A percentile compares a stretch with the other conserved stretches of the same genome.
Evolutionary conservation across 441 rosid genomes (phyloP).

Genomic region (Capsella rubella): DNA sequence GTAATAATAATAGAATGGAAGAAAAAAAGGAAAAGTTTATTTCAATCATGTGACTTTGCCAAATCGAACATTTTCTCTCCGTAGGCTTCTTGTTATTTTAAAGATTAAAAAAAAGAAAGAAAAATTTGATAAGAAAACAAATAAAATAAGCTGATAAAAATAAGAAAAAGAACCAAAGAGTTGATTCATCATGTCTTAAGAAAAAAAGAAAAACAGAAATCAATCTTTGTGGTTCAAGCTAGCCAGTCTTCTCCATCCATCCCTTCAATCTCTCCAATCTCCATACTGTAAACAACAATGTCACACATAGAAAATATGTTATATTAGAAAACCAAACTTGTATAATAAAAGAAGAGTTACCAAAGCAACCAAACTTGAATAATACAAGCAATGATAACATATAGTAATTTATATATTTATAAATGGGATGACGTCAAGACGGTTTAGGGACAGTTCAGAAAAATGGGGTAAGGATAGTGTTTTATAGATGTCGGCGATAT

Average conservation of each 20-base stretch:
- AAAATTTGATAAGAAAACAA: slow-evolving; percentile 26
- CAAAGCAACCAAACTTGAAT: slow-evolving; percentile 10
- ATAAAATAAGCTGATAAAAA: slow-evolving; percentile 25
- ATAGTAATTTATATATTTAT: neutral
- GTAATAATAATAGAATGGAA: neutral
- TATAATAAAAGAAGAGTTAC: neutral
- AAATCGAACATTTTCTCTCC: slow-evolving; percentile 35
- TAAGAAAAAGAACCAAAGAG: slow-evolving; percentile 52
- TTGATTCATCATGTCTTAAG: slow-evolving; percentile 55
- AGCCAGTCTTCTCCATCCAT: slow-evolving; percentile 94
- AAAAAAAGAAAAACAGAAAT: slow-evolving; percentile 58
- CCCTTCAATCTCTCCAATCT: slow-evolving; percentile 89
- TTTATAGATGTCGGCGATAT: slow-evolving; percentile 39
- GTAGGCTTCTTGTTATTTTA: slow-evolving; percentile 41
- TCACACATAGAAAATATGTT: slow-evolving; percentile 18
- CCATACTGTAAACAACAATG: slow-evolving; percentile 65
- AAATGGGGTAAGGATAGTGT: slow-evolving; percentile 34
- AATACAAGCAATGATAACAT: slow-evolving; percentile 34
- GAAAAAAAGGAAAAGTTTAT: neutral
- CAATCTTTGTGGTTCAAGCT: slow-evolving; percentile 76
- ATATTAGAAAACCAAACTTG: neutral
- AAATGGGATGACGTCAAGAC: slow-evolving; percentile 34
- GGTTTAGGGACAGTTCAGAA: slow-evolving; percentile 41
- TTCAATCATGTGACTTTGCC: slow-evolving; percentile 34
- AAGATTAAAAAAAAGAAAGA: slow-evolving; percentile 34